Conservation (phyloP, 192 early-diverging fungal genomes). For the Podila epicladia region DNA sequence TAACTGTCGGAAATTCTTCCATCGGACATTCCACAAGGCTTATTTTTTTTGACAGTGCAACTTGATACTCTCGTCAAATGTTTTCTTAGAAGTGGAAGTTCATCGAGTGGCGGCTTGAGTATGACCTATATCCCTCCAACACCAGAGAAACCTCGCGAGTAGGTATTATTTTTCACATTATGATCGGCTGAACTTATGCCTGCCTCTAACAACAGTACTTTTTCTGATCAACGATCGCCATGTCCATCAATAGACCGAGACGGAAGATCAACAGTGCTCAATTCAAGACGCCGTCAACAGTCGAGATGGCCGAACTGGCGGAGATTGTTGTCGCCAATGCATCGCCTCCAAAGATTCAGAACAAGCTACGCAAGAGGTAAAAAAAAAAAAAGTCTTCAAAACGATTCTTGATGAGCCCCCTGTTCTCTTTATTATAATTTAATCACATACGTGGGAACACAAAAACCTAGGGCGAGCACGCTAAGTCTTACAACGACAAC, state of each 20-base stretch:
- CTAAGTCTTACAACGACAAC: conserved; percentile 40
- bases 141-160: conserved; percentile 24
- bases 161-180: background rate
- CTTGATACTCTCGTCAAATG: background rate
- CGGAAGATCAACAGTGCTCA: conserved; percentile 42
- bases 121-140: background rate
- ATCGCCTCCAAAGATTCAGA: conserved; percentile 33
- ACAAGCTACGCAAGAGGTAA: conserved; percentile 46
- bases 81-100: background rate
- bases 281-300: conserved; percentile 33
- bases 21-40: too few relatives aligned
- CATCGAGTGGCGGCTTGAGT: background rate
- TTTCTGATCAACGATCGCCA: background rate
- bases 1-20: background rate
- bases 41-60: background rate
- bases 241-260: conserved; percentile 13
- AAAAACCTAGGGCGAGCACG: conserved; percentile 26
- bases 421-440: background rate
- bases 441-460: background rate
- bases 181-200: background rate
- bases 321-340: conserved; percentile 42
- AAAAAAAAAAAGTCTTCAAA: background rate
- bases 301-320: conserved; percentile 31
- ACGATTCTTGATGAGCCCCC: background rate
- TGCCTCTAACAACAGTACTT: background rate